Base-by-base conservation (phyloP, 2,329 filamentous ascomycete species). In the Clonostachys byssicola region DNA sequence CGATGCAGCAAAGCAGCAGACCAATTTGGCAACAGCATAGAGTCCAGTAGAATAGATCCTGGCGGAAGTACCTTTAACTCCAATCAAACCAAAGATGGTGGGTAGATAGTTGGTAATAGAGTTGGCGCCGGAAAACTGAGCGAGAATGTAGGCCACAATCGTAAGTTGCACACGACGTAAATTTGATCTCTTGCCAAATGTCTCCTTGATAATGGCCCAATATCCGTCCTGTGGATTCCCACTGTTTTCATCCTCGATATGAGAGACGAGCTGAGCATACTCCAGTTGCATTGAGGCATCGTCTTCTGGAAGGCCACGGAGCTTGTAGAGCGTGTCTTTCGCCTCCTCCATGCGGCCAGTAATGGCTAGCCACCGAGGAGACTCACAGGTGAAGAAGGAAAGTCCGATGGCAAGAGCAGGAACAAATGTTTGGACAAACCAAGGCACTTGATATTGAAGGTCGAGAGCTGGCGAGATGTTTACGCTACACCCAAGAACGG, bases 401-500 rank as follows among this genome's bases (percentile, higher is more conserved):
- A 30, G 23, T 30, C 8, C 23, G 23, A 30, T 30, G 8, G 23
- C 23, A 30, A 30, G 23, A 30, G 23, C 23, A 30, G 23, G 23
- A 30, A 30, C 23, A 30, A 30, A 30, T 30, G 23, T 30, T 10
- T 30, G 23, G 23, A 30, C 23, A 30, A 30, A 30, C 23, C 23
- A 30, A 30, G 23, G 23, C 23, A 30, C 23, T 30, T 30, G 23
- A 30, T 30, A 30, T 9, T 30, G 61, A 4, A 58, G 43, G 5
- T 40, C 13, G 34, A 55, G 54, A 10, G 51, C 38, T 5, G 56
- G 51, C n/a, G 23, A 30, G 23, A 30, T 30, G 9, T 30, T 30
- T 30, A 30, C 10, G 23, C 23, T 30, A 10, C 23, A 30, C 10
- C 64, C 69, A 17, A 65, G 67, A 5, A 67, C 64, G 18, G 54